These are phyloP conservation scores for Andalucia godoyi DNA, from an alignment of 78 protist species.

Conservation along the genomic window DNA sequence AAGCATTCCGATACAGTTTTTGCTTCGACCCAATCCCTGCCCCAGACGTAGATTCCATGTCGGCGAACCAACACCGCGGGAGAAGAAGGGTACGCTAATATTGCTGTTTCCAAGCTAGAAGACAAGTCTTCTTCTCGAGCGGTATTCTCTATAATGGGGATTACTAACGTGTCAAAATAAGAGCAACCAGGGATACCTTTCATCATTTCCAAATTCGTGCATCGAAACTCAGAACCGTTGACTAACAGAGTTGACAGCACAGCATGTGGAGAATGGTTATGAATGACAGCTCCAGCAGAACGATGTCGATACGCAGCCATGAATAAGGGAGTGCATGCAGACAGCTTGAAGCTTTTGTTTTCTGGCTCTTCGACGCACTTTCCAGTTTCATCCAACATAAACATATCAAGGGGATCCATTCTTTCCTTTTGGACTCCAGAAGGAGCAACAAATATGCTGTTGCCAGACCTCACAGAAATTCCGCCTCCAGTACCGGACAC, in stretches of 20 bases:
- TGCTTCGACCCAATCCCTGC: constrained; percentile 69
- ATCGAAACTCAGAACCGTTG: constrained; percentile 62
- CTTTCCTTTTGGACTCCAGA: constrained; percentile 86
- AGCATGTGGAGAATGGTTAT: constrained; percentile 51
- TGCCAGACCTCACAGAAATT: neutral
- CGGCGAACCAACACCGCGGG: constrained; percentile 77
- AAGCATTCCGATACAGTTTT: constrained; percentile 62
- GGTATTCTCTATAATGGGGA: constrained; percentile 87
- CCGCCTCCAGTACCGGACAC: constrained; percentile 33
- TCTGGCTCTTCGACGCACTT: constrained; percentile 7
- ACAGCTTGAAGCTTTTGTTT: constrained; percentile 4
- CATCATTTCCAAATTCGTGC: constrained; percentile 80
- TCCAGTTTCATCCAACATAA: constrained; percentile 42
- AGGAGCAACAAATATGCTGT: constrained; percentile 68
- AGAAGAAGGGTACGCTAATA: constrained; percentile 63
- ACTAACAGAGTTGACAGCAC: constrained; percentile 59
- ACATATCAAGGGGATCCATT: constrained; percentile 52
- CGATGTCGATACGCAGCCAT: constrained; percentile 41
- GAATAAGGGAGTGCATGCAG: constrained; percentile 72
- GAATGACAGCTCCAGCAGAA: constrained; percentile 77
- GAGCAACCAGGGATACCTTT: constrained; percentile 39
- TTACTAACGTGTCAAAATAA: constrained; percentile 46
- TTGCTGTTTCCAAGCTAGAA: constrained; percentile 20
- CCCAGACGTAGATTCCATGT: constrained; percentile 92
- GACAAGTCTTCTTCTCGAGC: constrained; percentile 19